Percentiles rank a stretch among this genome's conserved stretches.
Evolutionary conservation across 2,329 filamentous ascomycete genomes (phyloP).

Genomic region (Cladophialophora immunda): DNA sequence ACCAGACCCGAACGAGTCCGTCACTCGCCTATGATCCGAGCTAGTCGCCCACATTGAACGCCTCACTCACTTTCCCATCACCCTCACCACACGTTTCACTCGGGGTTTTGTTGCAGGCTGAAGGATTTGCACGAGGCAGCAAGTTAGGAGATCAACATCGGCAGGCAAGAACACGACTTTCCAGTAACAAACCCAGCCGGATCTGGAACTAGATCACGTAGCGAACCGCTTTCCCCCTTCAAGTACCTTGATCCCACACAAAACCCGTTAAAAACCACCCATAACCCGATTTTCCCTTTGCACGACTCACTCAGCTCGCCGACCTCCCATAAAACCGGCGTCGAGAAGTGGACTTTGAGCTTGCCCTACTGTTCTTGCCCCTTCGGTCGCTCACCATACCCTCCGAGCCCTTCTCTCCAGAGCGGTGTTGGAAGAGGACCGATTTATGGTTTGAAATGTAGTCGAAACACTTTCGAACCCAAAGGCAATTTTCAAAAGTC

Average conservation of each 20-base stretch:
- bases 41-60: conserved; percentile 7
- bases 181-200: conserved; percentile 6
- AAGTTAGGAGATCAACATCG: conserved; percentile 5
- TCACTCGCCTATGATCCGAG: conserved; percentile 11
- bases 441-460: conserved; percentile 16
- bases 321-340: background rate
- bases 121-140: conserved; percentile 10
- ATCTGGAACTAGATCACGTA: conserved; percentile 25
- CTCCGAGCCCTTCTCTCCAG: background rate
- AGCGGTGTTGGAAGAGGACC: background rate
- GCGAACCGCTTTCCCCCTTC: conserved; percentile 29
- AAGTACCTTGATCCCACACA: conserved; percentile 14
- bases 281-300: conserved; percentile 13
- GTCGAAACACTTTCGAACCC: conserved; percentile 9
- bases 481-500: conserved; percentile 6
- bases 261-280: conserved; percentile 6
- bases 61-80: background rate
- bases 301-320: background rate
- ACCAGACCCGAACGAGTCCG: conserved; percentile 7
- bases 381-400: background rate
- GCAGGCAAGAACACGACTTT: conserved; percentile 4
- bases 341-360: background rate
- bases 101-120: background rate
- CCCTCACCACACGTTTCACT: background rate
- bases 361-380: background rate